Conservation (phyloP, 208 protist species). For the Wallacemonas sp. region DNA sequence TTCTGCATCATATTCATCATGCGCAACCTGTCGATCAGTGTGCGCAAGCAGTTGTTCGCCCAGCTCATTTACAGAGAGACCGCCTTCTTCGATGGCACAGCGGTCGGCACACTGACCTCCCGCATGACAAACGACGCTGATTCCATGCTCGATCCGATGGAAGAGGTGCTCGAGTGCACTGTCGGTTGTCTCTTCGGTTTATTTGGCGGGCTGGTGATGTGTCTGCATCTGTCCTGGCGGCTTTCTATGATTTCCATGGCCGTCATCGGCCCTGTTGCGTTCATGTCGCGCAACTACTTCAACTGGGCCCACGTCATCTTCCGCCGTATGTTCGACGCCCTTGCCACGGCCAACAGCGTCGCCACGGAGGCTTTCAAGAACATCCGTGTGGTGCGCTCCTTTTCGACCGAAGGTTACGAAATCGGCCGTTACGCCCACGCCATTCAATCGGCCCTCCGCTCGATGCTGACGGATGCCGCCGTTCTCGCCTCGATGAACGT, state of each 20-base stretch:
- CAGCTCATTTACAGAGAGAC: neutral
- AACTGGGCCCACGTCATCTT: neutral
- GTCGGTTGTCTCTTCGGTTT: conserved; percentile 1
- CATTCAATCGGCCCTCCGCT: neutral
- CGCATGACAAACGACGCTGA: conserved; percentile 14
- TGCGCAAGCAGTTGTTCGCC: neutral
- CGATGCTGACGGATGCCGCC: neutral
- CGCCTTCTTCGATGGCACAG: conserved; percentile 11
- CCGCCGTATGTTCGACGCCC: conserved; percentile 8
- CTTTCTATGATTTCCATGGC: conserved; percentile 6
- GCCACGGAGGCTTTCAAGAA: conserved; percentile 18
- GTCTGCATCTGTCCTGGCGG: neutral
- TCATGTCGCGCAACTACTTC: conserved; percentile 4
- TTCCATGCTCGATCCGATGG: conserved; percentile 4
- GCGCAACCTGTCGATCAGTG: neutral
- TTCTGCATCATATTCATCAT: conserved; percentile 6
- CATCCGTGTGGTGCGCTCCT: conserved; percentile 14
- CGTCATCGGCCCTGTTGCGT: conserved; percentile 6
- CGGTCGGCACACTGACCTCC: conserved; percentile 1
- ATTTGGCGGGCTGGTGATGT: conserved; percentile 7
- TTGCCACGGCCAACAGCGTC: conserved; percentile 6
- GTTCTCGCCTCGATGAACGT: neutral
- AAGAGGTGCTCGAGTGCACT: neutral
- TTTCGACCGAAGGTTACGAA: conserved; percentile 13
- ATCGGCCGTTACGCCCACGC: neutral